Evolutionary conservation across 306 rosid genomes (phyloP).

Genomic region (Rosa lucieae): DNA sequence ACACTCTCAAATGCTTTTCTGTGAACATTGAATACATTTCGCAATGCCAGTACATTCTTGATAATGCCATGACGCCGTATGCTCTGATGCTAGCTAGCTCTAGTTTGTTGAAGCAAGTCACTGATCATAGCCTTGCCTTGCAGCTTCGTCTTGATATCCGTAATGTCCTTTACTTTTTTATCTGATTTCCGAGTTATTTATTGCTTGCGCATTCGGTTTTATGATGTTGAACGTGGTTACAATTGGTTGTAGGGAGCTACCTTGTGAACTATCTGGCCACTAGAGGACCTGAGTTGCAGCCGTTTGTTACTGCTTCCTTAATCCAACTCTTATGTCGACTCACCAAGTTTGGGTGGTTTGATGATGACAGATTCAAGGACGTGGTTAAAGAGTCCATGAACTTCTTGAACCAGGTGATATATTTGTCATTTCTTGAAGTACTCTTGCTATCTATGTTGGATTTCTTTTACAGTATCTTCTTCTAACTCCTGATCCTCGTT

Average conservation of each 20-base stretch:
- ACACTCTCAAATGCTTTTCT: slow-evolving; percentile 63
- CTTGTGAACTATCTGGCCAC: slow-evolving; percentile 58
- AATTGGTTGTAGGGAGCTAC: slow-evolving; percentile 43
- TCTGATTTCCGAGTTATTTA: neutral
- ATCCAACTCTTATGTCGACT: slow-evolving; percentile 58
- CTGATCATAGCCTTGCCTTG: slow-evolving; percentile 57
- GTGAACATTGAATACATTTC: slow-evolving; percentile 60
- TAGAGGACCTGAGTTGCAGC: slow-evolving; percentile 59
- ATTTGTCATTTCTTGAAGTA: neutral
- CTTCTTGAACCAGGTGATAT: slow-evolving; percentile 56
- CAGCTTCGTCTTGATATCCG: slow-evolving; percentile 66
- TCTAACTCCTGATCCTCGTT: neutral
- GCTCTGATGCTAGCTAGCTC: slow-evolving; percentile 66
- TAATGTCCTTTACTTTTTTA: slow-evolving; percentile 15
- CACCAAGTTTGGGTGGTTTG: slow-evolving; percentile 68
- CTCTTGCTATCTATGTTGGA: neutral
- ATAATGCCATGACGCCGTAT: slow-evolving; percentile 57
- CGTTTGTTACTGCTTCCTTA: slow-evolving; percentile 56
- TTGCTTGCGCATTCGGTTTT: neutral
- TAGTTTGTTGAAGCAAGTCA: slow-evolving; percentile 64
- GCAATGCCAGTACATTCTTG: slow-evolving; percentile 64
- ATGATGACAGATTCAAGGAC: slow-evolving; percentile 56
- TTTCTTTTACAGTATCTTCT: neutral
- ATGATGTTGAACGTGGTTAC: neutral
- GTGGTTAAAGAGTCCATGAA: slow-evolving; percentile 56